Percentiles rank a stretch among this genome's conserved stretches.
Conservation (phyloP, 2,329 filamentous ascomycete genomes). For the Dactylellina cionopaga region DNA sequence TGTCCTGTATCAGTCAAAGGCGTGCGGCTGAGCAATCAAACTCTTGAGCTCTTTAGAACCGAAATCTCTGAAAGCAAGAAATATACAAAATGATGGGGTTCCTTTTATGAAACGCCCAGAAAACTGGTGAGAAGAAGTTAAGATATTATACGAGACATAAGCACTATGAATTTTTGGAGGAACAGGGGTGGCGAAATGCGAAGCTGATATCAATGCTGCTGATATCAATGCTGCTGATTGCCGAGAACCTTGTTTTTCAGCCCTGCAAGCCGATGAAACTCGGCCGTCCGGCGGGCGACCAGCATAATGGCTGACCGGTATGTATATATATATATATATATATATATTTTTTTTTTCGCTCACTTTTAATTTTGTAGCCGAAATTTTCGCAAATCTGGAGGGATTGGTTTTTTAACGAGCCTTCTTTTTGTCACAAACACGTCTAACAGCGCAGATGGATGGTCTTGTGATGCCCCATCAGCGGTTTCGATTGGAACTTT, state of each 20-base stretch:
- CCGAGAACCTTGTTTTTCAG: conserved; percentile 24
- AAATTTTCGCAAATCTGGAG: too few species aligned
- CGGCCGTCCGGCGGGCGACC: not conserved
- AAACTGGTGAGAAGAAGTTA: not conserved
- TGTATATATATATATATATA: too few species aligned
- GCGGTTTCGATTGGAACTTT: not conserved
- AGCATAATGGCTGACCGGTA: not conserved
- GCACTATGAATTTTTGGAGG: conserved; percentile 6
- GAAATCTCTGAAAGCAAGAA: not conserved
- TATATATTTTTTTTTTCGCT: too few species aligned
- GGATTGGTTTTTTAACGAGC: too few species aligned
- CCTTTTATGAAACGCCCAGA: not conserved
- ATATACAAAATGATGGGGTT: conserved; percentile 1
- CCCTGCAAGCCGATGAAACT: conserved; percentile 1
- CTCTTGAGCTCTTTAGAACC: conserved; percentile 7
- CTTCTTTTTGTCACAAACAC: too few species aligned
- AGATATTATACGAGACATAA: conserved; percentile 9
- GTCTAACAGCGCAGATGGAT: too few species aligned
- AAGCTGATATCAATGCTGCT: conserved; percentile 18
- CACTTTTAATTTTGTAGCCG: too few species aligned
- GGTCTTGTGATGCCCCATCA: not conserved
- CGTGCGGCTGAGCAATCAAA: conserved; percentile 11
- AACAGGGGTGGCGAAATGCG: conserved; percentile 17
- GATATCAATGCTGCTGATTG: not conserved
- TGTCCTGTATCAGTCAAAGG: not conserved